A percentile compares a stretch with the other conserved stretches of the same genome.
These are phyloP conservation scores for Acacia acuminata DNA, from an alignment of 306 rosid species.

Conservation along the genomic window DNA sequence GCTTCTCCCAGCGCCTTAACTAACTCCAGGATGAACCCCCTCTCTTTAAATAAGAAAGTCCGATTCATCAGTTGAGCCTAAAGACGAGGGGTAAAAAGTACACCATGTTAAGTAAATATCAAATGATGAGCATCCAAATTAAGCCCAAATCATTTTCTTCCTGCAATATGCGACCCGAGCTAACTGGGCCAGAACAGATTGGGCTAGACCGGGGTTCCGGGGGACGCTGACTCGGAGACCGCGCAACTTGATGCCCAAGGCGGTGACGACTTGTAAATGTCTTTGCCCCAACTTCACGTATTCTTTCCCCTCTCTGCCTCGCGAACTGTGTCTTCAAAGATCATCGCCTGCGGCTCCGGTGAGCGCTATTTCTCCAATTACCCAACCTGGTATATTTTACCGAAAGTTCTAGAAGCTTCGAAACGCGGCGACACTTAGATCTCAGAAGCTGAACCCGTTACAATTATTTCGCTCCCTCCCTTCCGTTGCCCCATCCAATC, in stretches of 20 bases:
- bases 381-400: neutral
- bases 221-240: neutral
- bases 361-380: neutral
- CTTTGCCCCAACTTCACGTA: neutral
- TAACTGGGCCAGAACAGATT: neutral
- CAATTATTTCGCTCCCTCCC: neutral
- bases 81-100: no score
- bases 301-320: neutral
- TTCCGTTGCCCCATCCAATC: neutral
- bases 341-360: constrained; percentile 30
- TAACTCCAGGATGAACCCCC: no score
- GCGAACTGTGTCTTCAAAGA: constrained; percentile 11
- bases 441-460: neutral
- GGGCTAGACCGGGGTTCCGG: neutral
- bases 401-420: constrained; percentile 26
- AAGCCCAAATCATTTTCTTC: neutral
- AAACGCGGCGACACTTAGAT: constrained; percentile 22
- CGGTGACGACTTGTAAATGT: neutral
- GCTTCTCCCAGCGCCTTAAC: no score
- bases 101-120: neutral
- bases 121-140: neutral
- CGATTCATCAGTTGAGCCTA: no score
- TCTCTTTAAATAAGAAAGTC: no score
- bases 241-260: neutral
- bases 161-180: neutral